Evolutionary conservation across 495 filamentous ascomycete genomes (phyloP), one percentile per base, ranked within the genome.

Genomic region (Lophiotrema nucula): DNA sequence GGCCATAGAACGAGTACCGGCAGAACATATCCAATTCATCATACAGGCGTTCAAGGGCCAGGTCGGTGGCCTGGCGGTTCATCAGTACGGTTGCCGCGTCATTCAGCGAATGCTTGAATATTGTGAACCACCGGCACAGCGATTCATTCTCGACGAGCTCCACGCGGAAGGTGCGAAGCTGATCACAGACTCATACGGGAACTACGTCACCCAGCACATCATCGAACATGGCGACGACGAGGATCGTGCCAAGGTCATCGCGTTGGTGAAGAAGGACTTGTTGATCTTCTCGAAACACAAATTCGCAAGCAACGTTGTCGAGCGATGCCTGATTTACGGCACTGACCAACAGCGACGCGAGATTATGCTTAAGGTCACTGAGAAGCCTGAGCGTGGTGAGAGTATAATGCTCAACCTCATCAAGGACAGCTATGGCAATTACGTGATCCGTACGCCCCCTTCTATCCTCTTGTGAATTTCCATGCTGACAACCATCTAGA

Each of bases 261-360:
- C 74, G 33, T 70, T 91, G 27, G 86, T 98, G 62, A 86, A 82
- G 47, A 76, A 75, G 4, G 81, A 90, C 48, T 73, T 95, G 0
- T 69, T 95, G n/a, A 75, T 74, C 1, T 75, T 87, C 62, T 96
- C 89, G 4, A 95, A 89, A 75, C 92, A 97, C 74, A 97, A 98
- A 69, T 96, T 91, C 67, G 93, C 95, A 3, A 96, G 90, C 63
- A 97, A 98, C 64, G 93, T 98, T 4, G 95, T 98, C 0, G 93
- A 98, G 73, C 95, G 92, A 76, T 93, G 90, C 62, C 89, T 98
- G 45, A 76, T 85, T 51, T 82, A 81, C 60, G 90, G 88, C 11
- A 83, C 80, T 1, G 38, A 81, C 18, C 79, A 86, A 43, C 83
- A 95, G 66, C 83, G 86, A 44, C 79, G 73, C 16, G 78, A 80